Percentiles rank a stretch among this genome's conserved stretches.
These are phyloP conservation scores for Epichloe gansuensis DNA, from an alignment of 2,329 filamentous ascomycete species.

Conservation along the genomic window DNA sequence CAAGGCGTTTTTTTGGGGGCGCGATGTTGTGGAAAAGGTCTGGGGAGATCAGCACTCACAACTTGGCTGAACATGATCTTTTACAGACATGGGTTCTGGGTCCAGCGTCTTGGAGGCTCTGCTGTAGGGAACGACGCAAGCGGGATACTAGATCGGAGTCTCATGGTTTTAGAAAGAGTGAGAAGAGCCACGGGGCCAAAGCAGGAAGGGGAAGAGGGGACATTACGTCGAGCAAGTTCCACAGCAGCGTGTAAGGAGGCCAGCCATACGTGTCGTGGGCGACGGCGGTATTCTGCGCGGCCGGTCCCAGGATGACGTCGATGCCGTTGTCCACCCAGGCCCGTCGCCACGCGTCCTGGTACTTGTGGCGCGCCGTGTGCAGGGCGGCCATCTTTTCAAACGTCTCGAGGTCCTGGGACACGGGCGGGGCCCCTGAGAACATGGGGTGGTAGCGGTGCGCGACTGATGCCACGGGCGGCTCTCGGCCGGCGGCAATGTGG, in stretches of 20 bases:
- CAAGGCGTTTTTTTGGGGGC: no score
- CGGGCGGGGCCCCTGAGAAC: not conserved
- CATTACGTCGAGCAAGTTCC: conserved; percentile 38
- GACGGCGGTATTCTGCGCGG: conserved; percentile 37
- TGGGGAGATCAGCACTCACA: not conserved
- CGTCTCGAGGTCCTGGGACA: conserved; percentile 8
- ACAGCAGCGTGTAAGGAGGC: conserved; percentile 33
- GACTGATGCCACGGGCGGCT: not conserved
- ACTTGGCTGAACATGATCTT: conserved; percentile 1
- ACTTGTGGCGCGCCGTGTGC: conserved; percentile 12
- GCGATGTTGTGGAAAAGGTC: no score
- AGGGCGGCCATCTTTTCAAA: conserved; percentile 23
- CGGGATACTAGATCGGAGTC: conserved; percentile 30
- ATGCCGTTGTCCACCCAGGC: conserved; percentile 29
- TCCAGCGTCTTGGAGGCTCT: conserved; percentile 17
- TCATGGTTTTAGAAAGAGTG: not conserved
- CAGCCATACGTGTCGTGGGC: conserved; percentile 37
- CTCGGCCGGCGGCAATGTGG: not conserved
- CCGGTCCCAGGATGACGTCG: conserved; percentile 37
- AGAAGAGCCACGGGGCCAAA: not conserved
- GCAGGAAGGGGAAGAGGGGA: not conserved
- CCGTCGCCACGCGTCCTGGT: conserved; percentile 29
- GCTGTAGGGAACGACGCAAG: conserved; percentile 34
- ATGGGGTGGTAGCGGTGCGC: not conserved
- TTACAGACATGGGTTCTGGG: conserved; percentile 2